Conservation (phyloP, 371 early-diverging fungal genomes). For the Rhizopus arrhizus region DNA sequence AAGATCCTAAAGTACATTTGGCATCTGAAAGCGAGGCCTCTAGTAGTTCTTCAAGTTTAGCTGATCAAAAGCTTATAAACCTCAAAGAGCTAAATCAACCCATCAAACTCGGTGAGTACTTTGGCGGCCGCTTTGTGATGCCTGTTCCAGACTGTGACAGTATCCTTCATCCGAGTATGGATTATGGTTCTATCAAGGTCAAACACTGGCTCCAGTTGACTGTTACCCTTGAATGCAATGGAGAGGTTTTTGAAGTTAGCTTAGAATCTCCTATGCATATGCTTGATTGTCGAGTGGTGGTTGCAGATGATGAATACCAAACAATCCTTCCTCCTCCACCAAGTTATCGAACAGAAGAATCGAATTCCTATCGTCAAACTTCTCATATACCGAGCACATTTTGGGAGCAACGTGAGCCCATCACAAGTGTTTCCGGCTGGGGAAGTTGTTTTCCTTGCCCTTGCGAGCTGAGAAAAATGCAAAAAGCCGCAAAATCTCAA, state of each 20-base stretch:
- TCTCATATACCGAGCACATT: constrained; percentile 19
- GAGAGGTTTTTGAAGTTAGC: constrained; percentile 27
- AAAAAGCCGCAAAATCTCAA: background rate
- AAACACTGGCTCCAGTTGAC: constrained; percentile 37
- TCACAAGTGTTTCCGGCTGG: constrained; percentile 36
- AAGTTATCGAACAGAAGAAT: constrained; percentile 68
- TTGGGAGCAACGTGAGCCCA: constrained; percentile 45
- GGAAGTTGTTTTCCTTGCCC: constrained; percentile 40
- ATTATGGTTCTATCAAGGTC: constrained; percentile 31
- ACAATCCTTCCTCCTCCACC: constrained; percentile 87
- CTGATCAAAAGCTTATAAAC: constrained; percentile 18
- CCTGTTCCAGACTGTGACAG: constrained; percentile 40
- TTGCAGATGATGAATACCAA: constrained; percentile 56
- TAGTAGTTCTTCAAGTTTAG: no score
- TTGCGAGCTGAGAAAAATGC: constrained; percentile 28
- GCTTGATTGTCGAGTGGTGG: constrained; percentile 46
- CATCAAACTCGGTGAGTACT: constrained; percentile 35
- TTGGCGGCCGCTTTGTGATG: constrained; percentile 42
- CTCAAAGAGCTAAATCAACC: constrained; percentile 38
- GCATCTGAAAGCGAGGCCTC: no score
- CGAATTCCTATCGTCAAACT: constrained; percentile 14
- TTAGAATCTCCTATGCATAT: constrained; percentile 40
- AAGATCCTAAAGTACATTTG: background rate
- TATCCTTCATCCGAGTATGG: constrained; percentile 37
- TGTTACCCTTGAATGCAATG: constrained; percentile 30